Evolutionary conservation across 768 basidiomycete species (phyloP), one percentile per base, ranked within the genome.

Genomic region (Naganishia randhawae): DNA sequence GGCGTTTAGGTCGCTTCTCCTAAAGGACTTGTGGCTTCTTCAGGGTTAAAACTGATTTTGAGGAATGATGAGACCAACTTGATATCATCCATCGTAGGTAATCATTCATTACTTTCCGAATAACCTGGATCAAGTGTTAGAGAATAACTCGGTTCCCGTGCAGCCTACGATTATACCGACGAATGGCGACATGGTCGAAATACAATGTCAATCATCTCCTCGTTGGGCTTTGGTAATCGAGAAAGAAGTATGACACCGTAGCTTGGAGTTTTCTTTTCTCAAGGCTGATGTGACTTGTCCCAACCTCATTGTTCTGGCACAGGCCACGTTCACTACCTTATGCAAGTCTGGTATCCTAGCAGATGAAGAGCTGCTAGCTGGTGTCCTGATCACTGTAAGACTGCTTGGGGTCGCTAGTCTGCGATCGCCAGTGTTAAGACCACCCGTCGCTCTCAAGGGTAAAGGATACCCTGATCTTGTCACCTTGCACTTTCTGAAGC

Each of bases 381-480:
- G 74, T 0, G 48, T 78, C 16, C 33, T 78, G 14, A 35, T 77
- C 33, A 75, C 75, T 10, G 52, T 63, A 33, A 68, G 48, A 9
- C 41, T 22, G 25, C 17, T 32, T 11, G 17, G 14, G 7, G 14
- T 25, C 1, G 14, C 50, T 29, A 5, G 16, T 41, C 9, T 25
- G 7, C 13, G 4, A 19, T 11, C 25, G 11, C 22, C 3, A 8
- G 48, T 41, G 25, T 11, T 35, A 25, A 61, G 19, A 1, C 19
- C 7, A 7, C 31, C 5, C 17, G 6, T 45, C 19, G 22, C 33
- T 14, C 33, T 35, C 1, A 72, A 96, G 93, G 96, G 96, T 0
- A 98, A 96, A 77, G 96, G 96, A 2, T 98, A 95, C 80, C 96
- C 96, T 0, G 96, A 99, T 76, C 80, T 96, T 4, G 89, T 92